Conservation (phyloP, 495 filamentous ascomycete species). For the Thermothielavioides terrestris region DNA sequence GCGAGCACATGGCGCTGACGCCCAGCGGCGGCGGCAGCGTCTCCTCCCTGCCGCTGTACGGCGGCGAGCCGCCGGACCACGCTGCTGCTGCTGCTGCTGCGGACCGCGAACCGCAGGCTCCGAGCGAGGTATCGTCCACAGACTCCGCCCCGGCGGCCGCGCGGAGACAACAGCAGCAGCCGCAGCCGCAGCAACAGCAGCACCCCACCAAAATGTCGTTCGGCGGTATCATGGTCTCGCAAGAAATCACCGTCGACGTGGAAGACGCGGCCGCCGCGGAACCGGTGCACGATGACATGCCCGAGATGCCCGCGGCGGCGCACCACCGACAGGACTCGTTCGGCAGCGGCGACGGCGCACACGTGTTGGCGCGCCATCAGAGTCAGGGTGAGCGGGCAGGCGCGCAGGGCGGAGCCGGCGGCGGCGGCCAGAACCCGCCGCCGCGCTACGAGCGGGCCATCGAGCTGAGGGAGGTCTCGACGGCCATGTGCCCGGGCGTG, state of each 20-base stretch:
- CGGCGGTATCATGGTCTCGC: constrained; percentile 38
- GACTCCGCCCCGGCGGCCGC: not conserved
- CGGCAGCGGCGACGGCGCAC: not conserved
- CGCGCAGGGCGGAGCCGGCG: not conserved
- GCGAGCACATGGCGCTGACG: constrained; percentile 9
- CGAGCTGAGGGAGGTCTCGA: constrained; percentile 8
- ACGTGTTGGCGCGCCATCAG: not conserved
- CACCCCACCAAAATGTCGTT: constrained; percentile 15
- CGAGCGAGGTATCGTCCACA: not conserved
- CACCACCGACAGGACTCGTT: not conserved
- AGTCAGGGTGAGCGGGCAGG: not conserved
- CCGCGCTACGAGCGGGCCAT: constrained; percentile 6
- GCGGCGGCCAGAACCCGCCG: not conserved
- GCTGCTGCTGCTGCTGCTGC: too few species aligned
- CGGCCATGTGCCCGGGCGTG: constrained; percentile 3
- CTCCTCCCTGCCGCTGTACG: constrained; percentile 9
- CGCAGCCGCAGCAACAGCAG: too few species aligned
- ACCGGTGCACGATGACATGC: not conserved
- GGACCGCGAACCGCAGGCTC: not conserved
- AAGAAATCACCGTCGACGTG: constrained; percentile 30
- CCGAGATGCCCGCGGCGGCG: not conserved
- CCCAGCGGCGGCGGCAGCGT: constrained; percentile 11
- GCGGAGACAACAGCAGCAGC: not conserved
- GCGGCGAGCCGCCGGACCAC: not conserved
- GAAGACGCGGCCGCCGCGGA: constrained; percentile 6